phyloP scores from a whole-genome alignment of 495 filamentous ascomycete species.

The Talaromyces stipitatus region DNA sequence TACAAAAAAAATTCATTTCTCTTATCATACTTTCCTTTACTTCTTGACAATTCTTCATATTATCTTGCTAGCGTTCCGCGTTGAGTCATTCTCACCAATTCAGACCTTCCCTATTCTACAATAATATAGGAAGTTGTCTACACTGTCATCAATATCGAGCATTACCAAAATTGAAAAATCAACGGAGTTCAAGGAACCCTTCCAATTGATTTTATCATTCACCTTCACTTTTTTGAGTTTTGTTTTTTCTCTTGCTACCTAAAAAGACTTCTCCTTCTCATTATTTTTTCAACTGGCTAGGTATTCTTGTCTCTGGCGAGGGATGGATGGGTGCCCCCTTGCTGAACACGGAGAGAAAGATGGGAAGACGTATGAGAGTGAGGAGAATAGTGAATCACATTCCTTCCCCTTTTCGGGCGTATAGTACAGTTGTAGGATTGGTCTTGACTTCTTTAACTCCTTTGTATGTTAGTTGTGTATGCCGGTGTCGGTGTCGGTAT shows the following conservation, averaged over 20 bases:
- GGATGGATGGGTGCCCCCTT: no score
- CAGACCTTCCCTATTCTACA: not conserved
- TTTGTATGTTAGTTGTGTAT: no score
- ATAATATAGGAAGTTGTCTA: no score
- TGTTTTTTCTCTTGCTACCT: not conserved
- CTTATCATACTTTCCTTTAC: slow-evolving; percentile 20
- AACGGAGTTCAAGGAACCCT: not conserved
- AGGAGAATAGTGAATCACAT: no score
- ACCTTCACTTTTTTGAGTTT: not conserved
- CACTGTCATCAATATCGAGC: not conserved
- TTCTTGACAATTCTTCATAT: slow-evolving; percentile 8
- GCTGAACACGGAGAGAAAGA: no score
- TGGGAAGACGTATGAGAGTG: no score
- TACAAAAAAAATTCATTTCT: slow-evolving; percentile 21
- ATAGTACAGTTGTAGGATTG: no score
- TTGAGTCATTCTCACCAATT: slow-evolving; percentile 1
- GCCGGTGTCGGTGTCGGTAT: no score
- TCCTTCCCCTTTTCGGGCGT: no score
- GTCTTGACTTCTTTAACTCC: no score
- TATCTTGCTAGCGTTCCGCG: slow-evolving; percentile 6
- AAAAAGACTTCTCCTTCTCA: not conserved
- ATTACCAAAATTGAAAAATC: not conserved
- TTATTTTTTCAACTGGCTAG: not conserved
- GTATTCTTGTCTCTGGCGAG: no score
- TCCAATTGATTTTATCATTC: not conserved